Base-by-base conservation (phyloP, 2,329 filamentous ascomycete species). In the Penicillium oxalicum region DNA sequence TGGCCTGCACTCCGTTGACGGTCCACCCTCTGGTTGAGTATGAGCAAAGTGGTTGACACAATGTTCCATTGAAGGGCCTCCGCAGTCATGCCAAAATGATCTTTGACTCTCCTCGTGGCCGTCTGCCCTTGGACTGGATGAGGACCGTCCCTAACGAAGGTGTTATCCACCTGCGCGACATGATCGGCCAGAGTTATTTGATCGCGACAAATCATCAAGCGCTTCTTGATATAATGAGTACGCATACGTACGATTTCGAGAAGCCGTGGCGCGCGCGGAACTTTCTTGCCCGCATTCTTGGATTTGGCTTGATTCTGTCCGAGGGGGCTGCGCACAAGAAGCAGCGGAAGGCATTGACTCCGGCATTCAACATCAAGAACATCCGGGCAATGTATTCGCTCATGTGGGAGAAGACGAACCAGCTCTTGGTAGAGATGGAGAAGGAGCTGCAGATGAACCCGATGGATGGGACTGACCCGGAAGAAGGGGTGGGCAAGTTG, bases 131-230 rank as follows among this genome's bases (percentile, higher is more conserved):
- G 12, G 32, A 65, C 40, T 82, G 78, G 78, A 72, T 77, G 41
- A 73, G 76, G 38, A 71, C 61, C 5, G 68, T 80, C 9, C 75
- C 75, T 2, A 80, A 81, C 51, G 74, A 80, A 42, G 79, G 79
- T 1, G 64, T 82, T 4, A 71, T 82, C 35, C 70, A 75, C 51
- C 79, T 80, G 56, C 69, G 70, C 13, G 71, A 74, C 57, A 60
- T 70, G 37, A 70, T 79, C 58, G 75, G 76, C 48, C 54, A 55
- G 9, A 61, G 57, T 32, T 57, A 58, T 34, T 52, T 68, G 5
- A 25, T 69, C 5, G 55, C 61, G 1, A 69, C 67, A 0, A 69
- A 59, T 37, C 67, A 67, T 40, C 61, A 68, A 41, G 71, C 74
- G 2, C 55, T 79, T 4, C 66, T 73, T n/a, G 77, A 79, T 33